phyloP scores from a whole-genome alignment of 441 rosid species.

The Breynia disticha region DNA sequence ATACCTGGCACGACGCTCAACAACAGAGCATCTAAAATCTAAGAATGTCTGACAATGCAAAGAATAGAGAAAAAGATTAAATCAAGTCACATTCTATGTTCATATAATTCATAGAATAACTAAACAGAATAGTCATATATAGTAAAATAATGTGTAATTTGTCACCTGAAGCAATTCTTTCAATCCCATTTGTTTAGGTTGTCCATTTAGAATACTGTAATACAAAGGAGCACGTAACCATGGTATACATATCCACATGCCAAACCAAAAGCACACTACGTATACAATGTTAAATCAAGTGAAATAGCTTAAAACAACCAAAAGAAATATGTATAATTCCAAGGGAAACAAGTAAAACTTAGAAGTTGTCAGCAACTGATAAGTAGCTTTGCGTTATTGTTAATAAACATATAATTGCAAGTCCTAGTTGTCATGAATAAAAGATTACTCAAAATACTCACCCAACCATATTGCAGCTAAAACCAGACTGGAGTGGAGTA shows the following conservation, averaged over 20 bases:
- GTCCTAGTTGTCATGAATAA: neutral
- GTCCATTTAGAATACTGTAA: slow-evolving; percentile 74
- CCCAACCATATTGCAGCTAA: slow-evolving; percentile 98
- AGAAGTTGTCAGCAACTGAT: neutral
- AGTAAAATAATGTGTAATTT: slow-evolving; percentile 1
- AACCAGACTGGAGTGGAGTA: slow-evolving; percentile 90
- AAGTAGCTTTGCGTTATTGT: neutral
- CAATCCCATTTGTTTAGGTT: slow-evolving; percentile 85
- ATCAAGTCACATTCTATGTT: neutral
- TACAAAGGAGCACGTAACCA: neutral
- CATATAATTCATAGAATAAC: neutral
- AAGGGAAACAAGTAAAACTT: neutral
- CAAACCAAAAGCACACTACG: slow-evolving; percentile 5
- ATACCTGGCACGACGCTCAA: slow-evolving; percentile 78
- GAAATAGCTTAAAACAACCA: neutral
- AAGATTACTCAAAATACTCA: slow-evolving; percentile 29
- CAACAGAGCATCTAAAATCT: slow-evolving; percentile 85
- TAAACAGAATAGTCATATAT: neutral
- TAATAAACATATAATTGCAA: neutral
- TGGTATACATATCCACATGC: too few relatives aligned
- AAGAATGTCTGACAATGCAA: slow-evolving; percentile 55
- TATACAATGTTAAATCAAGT: neutral
- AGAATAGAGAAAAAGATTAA: too few relatives aligned
- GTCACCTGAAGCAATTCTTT: slow-evolving; percentile 86
- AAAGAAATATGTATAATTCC: neutral